Evolutionary conservation across 768 basidiomycete species (phyloP).

Genomic region (Russula sp.): DNA sequence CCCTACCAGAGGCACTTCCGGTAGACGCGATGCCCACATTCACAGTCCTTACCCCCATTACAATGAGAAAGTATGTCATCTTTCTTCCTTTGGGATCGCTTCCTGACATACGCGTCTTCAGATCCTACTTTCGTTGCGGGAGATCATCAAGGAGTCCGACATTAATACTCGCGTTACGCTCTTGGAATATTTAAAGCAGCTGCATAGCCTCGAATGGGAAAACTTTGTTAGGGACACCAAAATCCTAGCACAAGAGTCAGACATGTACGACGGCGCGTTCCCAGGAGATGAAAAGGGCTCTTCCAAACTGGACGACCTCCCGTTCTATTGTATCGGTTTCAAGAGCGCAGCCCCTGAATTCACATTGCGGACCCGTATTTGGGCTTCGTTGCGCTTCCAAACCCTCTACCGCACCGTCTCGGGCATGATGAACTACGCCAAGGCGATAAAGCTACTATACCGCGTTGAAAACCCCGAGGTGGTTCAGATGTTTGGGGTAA

Average conservation of each 20-base stretch:
- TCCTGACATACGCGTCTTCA: slow-evolving; percentile 32
- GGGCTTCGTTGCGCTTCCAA: slow-evolving; percentile 98
- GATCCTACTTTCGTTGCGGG: slow-evolving; percentile 93
- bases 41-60: slow-evolving; percentile 97
- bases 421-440: slow-evolving; percentile 99
- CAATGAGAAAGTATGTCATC: slow-evolving; percentile 77
- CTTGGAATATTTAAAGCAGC: slow-evolving; percentile 95
- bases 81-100: neutral
- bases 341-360: slow-evolving; percentile 98
- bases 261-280: slow-evolving; percentile 76
- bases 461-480: slow-evolving; percentile 99
- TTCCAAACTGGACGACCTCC: slow-evolving; percentile 86
- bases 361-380: slow-evolving; percentile 96
- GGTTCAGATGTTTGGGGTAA: slow-evolving; percentile 97
- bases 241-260: slow-evolving; percentile 95
- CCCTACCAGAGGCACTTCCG: slow-evolving; percentile 87
- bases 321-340: slow-evolving; percentile 98
- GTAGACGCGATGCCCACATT: slow-evolving; percentile 99
- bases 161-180: slow-evolving; percentile 96
- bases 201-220: slow-evolving; percentile 98
- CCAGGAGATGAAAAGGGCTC: slow-evolving; percentile 78
- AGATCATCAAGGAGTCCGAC: slow-evolving; percentile 98
- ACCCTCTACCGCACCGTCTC: slow-evolving; percentile 98
- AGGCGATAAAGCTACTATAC: slow-evolving; percentile 99
- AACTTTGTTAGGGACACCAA: slow-evolving; percentile 99